Base-by-base conservation (phyloP, 2,329 filamentous ascomycete species). In the Aspergillus chevalieri region DNA sequence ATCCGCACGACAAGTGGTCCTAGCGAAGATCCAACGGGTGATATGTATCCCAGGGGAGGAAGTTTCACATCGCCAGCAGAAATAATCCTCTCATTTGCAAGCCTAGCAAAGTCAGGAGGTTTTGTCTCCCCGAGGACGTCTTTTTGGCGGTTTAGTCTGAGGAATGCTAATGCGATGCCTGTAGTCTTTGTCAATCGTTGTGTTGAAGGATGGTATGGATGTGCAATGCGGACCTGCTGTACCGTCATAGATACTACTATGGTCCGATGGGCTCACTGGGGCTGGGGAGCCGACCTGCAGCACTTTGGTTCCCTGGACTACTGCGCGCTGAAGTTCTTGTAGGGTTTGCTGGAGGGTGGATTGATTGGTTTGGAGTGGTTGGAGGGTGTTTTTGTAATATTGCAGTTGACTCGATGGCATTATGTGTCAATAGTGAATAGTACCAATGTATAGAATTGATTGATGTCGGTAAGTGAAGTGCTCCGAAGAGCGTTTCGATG, bases 1-100 rank as follows among this genome's bases (percentile, higher is more conserved):
- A 60, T 49, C 15, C 59, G 56, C 43, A 56, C 42, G 21, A 61
- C 48, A 9, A 51, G 54, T 12, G 68, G 70, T 1, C 60, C 63
- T 10, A 67, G 47, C 1, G 69, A 66, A 7, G 69, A 70, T 19
- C 38, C 38, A 9, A 41, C 38, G 17, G 38, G 38, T 3, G 38
- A 41, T 19, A 41, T 41, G 17, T 19, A 12, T 41, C 38, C 38
- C 10, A 17, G 38, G 4, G 15, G 38, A 8, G 38, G 38, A 6
- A 36, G 6, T 17, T 17, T 36, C 34, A 36, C 15, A 36, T 36
- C n/a, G 6, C 19, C 38, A 19, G 19, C 38, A 8, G 38, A 19
- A 10, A 41, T 19, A 9, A 21, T 22, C 17, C 38, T 41, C 8
- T 41, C 38, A 19, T 22, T 21, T 9, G 38, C 38, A 19, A 41